Evolutionary conservation across 2,329 filamentous ascomycete genomes (phyloP), one percentile per base, ranked within the genome.

Genomic region (Sporothrix mexicana): DNA sequence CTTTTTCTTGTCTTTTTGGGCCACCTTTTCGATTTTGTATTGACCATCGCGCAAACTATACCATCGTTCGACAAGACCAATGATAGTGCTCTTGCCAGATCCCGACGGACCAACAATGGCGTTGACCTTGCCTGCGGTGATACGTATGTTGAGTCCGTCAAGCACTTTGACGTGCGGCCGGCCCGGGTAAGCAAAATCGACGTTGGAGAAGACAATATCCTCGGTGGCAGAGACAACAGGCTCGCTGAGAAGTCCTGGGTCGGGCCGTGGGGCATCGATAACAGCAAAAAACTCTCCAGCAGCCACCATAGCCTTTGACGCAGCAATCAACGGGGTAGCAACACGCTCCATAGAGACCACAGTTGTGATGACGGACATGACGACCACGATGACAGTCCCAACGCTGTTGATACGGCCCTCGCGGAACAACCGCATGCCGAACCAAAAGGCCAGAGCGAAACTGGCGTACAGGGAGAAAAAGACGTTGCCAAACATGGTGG

Each of bases 71-170:
- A 94, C 83, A 2, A 94, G 81, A 0, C 90, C 91, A 0, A 93
- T 88, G 36, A 94, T 88, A 0, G 92, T 94, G 69, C 89, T 92
- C 79, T 94, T 95, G 0, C 92, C 92, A 4, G 87, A 90, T 0
- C 92, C 92, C 2, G 90, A 92, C 0, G 91, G 88, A 0, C 92
- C 92, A 23, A 94, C 92, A 20, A 94, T 90, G 1, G 92, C 92
- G 0, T 91, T 93, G 1, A 90, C 86, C 77, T 92, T 91, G 23
- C 90, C 90, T 8, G 87, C 84, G 73, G 87, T 84, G 72, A 93
- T 87, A 0, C 80, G 82, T 9, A 93, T 80, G 76, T 86, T 84
- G 2, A 93, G 79, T 2, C 85, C 81, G 76, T 92, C 85, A 0
- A 93, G 80, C 0, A 93, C 88, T 77, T 88, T 88, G 74, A 91